Percentiles rank a stretch among this genome's conserved stretches.
phyloP scores from a whole-genome alignment of 768 basidiomycete species.

The Leccinum truebloodii region DNA sequence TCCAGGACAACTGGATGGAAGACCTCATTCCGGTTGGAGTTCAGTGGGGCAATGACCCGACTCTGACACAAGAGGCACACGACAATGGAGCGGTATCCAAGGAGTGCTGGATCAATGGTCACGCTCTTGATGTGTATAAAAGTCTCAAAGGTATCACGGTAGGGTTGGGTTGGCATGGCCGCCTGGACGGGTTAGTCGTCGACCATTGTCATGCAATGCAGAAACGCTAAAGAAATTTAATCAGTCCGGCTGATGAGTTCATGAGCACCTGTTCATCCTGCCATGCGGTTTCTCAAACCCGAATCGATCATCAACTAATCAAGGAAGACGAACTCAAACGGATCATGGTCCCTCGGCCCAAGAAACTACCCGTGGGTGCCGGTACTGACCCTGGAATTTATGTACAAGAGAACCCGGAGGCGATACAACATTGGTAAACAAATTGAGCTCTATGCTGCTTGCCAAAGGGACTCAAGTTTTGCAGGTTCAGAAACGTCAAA shows the following conservation, averaged over 20 bases:
- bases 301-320: too few species aligned
- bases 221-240: background rate
- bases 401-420: background rate
- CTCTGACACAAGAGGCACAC: background rate
- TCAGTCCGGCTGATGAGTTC: background rate
- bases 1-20: background rate
- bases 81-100: background rate
- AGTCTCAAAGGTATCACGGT: background rate
- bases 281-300: background rate
- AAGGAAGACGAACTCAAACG: background rate
- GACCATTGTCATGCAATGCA: background rate
- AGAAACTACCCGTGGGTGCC: background rate
- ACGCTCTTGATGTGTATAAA: background rate
- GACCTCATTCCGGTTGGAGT: constrained; percentile 2
- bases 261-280: background rate
- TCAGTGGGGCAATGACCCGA: constrained; percentile 7
- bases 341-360: background rate
- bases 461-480: background rate
- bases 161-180: background rate
- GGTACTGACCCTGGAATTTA: background rate
- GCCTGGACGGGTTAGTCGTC: background rate
- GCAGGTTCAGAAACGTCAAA: background rate
- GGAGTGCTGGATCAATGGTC: background rate
- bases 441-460: background rate
- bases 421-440: background rate